These are phyloP conservation scores for Apiosordaria backusii DNA, from an alignment of 495 filamentous ascomycete species.

Conservation along the genomic window DNA sequence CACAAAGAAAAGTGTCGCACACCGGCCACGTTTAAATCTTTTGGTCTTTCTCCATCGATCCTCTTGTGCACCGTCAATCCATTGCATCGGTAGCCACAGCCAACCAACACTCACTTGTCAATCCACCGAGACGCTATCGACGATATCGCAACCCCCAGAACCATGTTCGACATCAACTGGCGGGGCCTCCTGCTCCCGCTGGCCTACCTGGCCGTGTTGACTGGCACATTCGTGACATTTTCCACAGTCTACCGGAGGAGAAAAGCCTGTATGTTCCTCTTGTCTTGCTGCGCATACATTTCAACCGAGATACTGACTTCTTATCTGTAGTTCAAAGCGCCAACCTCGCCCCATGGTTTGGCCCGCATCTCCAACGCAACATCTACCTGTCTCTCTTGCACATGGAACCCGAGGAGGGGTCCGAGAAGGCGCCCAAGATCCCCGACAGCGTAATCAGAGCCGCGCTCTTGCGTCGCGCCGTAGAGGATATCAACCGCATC, in stretches of 20 bases:
- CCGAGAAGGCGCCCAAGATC: conserved; percentile 67
- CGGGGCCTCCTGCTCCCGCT: conserved; percentile 74
- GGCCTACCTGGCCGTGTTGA: conserved; percentile 80
- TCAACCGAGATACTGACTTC: not conserved
- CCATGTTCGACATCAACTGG: conserved; percentile 69
- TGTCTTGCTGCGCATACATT: not conserved
- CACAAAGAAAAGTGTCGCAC: not conserved
- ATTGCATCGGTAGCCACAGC: not conserved
- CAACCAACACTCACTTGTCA: not conserved
- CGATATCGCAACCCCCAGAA: conserved; percentile 8
- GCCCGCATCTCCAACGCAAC: conserved; percentile 81
- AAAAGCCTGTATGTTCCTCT: conserved; percentile 67
- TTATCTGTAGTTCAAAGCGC: conserved; percentile 60
- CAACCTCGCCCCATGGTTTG: conserved; percentile 89
- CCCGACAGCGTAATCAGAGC: conserved; percentile 86
- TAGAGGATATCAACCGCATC: conserved; percentile 87
- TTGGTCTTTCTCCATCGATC: not conserved
- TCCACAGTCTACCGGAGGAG: conserved; percentile 88
- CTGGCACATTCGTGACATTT: conserved; percentile 87
- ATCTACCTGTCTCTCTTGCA: conserved; percentile 92
- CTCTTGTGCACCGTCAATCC: not conserved
- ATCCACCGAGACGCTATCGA: not conserved
- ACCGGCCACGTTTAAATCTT: conserved; percentile 7
- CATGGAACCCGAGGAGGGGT: conserved; percentile 64
- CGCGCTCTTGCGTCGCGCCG: conserved; percentile 82